These are phyloP conservation scores for Arachis hypogaea DNA, from an alignment of 306 rosid genomes.

Conservation along the genomic window DNA sequence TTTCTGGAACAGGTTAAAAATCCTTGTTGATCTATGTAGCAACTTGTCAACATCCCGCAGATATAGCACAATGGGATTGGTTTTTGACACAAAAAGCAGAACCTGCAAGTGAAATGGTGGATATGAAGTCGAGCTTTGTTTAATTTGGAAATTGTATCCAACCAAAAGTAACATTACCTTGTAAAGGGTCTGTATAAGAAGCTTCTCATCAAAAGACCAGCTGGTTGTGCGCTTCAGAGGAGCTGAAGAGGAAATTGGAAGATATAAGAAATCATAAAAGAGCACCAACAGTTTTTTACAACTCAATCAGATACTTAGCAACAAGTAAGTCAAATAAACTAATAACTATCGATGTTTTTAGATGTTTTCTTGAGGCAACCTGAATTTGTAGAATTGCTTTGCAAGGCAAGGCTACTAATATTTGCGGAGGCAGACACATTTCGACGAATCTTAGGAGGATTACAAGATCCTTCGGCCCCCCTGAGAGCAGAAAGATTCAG, in stretches of 20 bases:
- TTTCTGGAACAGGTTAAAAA: constrained; percentile 62
- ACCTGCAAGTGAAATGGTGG: constrained; percentile 53
- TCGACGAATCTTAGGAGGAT: constrained; percentile 66
- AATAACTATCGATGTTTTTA: background rate
- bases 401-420: constrained; percentile 61
- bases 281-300: background rate
- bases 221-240: constrained; percentile 60
- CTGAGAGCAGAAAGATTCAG: constrained; percentile 43
- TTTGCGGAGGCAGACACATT: constrained; percentile 83
- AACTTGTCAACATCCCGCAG: constrained; percentile 77
- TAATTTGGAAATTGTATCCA: background rate
- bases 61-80: constrained; percentile 75
- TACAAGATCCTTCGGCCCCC: constrained; percentile 50
- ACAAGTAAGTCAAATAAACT: constrained; percentile 33
- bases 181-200: constrained; percentile 78
- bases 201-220: constrained; percentile 89
- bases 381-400: constrained; percentile 51
- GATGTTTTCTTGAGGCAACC: constrained; percentile 51
- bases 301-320: constrained; percentile 10
- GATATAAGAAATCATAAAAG: constrained; percentile 8
- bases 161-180: constrained; percentile 54
- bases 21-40: constrained; percentile 61
- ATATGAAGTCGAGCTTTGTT: too few species aligned
- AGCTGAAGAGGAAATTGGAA: constrained; percentile 46
- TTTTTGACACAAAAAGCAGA: constrained; percentile 67